Base-by-base conservation (phyloP, 805 yeast genomes). In the Cyberlindnera xylosilytica region DNA sequence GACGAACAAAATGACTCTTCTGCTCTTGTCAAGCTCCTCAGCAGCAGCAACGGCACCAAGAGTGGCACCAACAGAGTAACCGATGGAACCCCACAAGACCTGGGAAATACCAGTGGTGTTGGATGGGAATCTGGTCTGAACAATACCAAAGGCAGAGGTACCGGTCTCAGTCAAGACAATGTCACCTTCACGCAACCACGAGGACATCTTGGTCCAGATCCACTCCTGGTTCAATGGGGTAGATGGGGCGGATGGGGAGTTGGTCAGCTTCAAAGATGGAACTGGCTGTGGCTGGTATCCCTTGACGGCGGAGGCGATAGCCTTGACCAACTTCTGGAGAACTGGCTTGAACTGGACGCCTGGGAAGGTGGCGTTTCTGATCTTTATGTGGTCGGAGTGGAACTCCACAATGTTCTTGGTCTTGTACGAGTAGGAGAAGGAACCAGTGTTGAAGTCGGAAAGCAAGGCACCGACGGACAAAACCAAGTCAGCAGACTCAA, bases 361-460 rank as follows among this genome's bases (percentile, higher is more conserved):
- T 51, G 82, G 82, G 76, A 77, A 83, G 29, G 78, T 73, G 45
- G 88, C 89, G 56, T 70, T 76, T 62, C 73, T 78, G 62, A 82
- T 78, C 68, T 81, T 81, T 61, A 80, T 78, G 70, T 79, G 73
- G 67, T 83, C 85, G 16, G 89, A 81, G 68, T 83, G 90, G 76
- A 83, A 81, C 69, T 83, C 90, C 51, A 83, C 77, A 57, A 83
- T 76, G 69, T 83, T 82, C 65, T 76, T 79, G 55, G 90, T 83
- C 64, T 78, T 74, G 71, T 81, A 81, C 44, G 82, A 74, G 69
- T 83, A 83, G 28, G 88, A 79, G 72, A 83, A 83, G 17, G 95
- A 83, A 61, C 95, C 95, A 38, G 96, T 87, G 75, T 87, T 87
- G 79, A 83, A 87, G 66, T 87, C 96, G 39, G 93, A 85, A 60